A percentile compares a stretch with the other conserved stretches of the same genome.
These are phyloP conservation scores for Termitomyces sp. DNA, from an alignment of 768 basidiomycete genomes.

Conservation along the genomic window DNA sequence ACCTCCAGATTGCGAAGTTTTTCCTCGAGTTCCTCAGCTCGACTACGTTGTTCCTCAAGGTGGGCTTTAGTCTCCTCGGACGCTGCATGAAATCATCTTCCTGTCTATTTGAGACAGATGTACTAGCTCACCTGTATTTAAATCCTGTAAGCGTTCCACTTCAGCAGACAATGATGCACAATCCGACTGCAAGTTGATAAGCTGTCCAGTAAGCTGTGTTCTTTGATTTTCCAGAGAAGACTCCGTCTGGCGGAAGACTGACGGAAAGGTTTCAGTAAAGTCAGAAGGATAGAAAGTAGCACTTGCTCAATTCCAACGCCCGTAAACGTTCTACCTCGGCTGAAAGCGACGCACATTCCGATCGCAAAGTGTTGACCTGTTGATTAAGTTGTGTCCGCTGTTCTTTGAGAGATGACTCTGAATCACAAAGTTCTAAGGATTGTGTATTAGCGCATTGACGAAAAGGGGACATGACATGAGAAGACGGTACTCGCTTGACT, in stretches of 20 bases:
- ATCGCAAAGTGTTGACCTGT: slow-evolving; percentile 17
- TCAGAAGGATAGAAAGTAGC: background rate
- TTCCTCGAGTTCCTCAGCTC: slow-evolving; percentile 24
- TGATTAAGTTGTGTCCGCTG: slow-evolving; percentile 19
- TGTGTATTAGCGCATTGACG: background rate
- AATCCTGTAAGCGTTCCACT: slow-evolving; percentile 24
- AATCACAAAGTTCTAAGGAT: slow-evolving; percentile 1
- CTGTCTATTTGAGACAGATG: background rate
- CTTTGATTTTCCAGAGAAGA: slow-evolving; percentile 19
- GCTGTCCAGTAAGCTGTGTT: slow-evolving; percentile 6
- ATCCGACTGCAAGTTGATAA: slow-evolving; percentile 20
- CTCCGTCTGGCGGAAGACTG: slow-evolving; percentile 1
- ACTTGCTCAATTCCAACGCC: background rate
- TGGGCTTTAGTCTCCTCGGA: slow-evolving; percentile 25
- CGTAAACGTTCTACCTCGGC: slow-evolving; percentile 24
- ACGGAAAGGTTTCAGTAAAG: background rate
- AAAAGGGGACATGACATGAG: background rate
- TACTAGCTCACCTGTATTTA: slow-evolving; percentile 24
- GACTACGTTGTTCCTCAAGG: slow-evolving; percentile 28
- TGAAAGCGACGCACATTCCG: slow-evolving; percentile 21
- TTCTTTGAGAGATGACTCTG: background rate
- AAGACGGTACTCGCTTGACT: slow-evolving; percentile 6
- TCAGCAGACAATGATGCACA: slow-evolving; percentile 22
- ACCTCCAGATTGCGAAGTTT: slow-evolving; percentile 24
- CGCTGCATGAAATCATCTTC: slow-evolving; percentile 17